phyloP scores from a whole-genome alignment of 1,284 basidiomycete genomes.

The Ustilago curta region DNA sequence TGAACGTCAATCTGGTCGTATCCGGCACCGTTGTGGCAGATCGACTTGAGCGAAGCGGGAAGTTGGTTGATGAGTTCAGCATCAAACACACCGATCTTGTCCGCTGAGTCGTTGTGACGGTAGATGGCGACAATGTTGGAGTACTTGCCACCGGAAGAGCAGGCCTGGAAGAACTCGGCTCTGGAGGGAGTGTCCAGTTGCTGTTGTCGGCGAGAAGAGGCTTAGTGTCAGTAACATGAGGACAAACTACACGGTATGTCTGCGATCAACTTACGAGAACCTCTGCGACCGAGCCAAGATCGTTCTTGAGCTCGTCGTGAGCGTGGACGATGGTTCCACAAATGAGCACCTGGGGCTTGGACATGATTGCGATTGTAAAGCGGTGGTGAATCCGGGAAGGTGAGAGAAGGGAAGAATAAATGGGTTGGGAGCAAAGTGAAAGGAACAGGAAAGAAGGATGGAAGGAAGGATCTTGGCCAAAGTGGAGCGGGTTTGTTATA shows the following conservation, averaged over 20 bases:
- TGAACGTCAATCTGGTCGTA: conserved; percentile 65
- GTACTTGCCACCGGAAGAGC: conserved; percentile 72
- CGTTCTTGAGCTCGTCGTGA: conserved; percentile 54
- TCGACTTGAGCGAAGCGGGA: conserved; percentile 54
- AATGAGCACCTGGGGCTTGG: conserved; percentile 57
- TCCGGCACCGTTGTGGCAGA: conserved; percentile 66
- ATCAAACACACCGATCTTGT: conserved; percentile 61
- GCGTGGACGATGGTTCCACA: conserved; percentile 58
- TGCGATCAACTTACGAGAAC: conserved; percentile 61
- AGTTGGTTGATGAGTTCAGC: conserved; percentile 53
- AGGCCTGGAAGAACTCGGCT: conserved; percentile 49
- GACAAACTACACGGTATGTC: conserved; percentile 23
- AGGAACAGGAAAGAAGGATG: conserved; percentile 2
- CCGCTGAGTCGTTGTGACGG: conserved; percentile 75
- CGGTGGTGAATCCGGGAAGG: background rate
- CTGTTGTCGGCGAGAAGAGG: conserved; percentile 10
- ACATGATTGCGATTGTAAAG: conserved; percentile 25
- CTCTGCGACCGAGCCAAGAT: conserved; percentile 45
- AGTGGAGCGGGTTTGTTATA: conserved; percentile 5
- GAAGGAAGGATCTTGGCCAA: conserved; percentile 3
- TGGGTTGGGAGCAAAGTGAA: background rate
- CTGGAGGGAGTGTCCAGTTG: conserved; percentile 43
- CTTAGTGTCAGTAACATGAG: conserved; percentile 54
- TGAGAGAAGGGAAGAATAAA: background rate
- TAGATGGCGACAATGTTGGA: conserved; percentile 81